Evolutionary conservation across 495 filamentous ascomycete genomes (phyloP).

Genomic region (Jackrogersella minutella): DNA sequence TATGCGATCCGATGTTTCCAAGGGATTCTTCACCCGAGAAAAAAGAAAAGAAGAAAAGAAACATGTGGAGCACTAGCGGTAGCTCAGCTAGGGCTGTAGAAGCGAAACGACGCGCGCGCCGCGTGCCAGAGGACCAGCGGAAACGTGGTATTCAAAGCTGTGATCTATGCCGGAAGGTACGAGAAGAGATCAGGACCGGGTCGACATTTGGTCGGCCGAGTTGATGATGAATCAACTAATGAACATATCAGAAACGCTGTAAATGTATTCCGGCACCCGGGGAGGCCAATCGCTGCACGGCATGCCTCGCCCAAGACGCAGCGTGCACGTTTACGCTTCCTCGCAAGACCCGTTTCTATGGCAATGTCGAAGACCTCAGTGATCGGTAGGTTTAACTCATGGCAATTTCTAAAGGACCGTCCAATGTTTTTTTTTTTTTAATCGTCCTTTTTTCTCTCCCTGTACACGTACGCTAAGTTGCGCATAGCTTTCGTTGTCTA

Average conservation of each 20-base stretch:
- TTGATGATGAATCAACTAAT: background rate
- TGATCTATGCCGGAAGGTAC: conserved; percentile 42
- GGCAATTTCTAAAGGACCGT: background rate
- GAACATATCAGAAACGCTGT: conserved; percentile 39
- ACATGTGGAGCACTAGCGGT: background rate
- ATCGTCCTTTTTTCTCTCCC: too few species aligned
- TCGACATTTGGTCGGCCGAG: background rate
- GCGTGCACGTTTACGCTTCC: conserved; percentile 55
- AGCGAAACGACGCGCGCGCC: conserved; percentile 28
- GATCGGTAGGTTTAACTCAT: conserved; percentile 43
- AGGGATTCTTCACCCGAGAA: conserved; percentile 10
- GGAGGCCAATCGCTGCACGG: conserved; percentile 42
- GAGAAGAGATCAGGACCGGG: background rate
- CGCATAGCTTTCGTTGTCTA: conserved; percentile 23
- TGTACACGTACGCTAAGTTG: conserved; percentile 43
- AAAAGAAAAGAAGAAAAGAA: background rate
- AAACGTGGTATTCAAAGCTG: conserved; percentile 46
- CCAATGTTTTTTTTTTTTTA: background rate
- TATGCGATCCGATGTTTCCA: conserved; percentile 21
- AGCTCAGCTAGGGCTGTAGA: conserved; percentile 11
- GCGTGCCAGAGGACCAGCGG: conserved; percentile 46
- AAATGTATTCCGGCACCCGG: conserved; percentile 47
- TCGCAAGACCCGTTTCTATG: conserved; percentile 57
- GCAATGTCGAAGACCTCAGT: conserved; percentile 56
- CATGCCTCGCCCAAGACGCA: conserved; percentile 48